These are phyloP conservation scores for Lipomyces oligophaga DNA, from an alignment of 805 yeast genomes.

Conservation along the genomic window DNA sequence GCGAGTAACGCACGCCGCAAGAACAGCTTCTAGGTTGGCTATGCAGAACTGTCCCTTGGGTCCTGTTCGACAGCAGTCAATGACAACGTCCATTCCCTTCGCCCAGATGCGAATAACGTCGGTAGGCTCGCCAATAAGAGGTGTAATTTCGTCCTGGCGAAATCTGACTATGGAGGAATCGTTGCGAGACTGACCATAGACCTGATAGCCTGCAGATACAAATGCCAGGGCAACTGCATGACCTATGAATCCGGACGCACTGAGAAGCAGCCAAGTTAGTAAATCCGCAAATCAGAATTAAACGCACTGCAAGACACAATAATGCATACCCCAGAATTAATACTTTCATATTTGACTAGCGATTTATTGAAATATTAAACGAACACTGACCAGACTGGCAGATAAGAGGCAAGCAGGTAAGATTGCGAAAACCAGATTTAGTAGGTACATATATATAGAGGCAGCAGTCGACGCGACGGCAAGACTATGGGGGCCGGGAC, in stretches of 20 bases:
- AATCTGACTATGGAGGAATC: background rate
- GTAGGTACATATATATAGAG: too few relatives aligned
- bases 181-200: conserved; percentile 15
- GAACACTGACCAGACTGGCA: too few relatives aligned
- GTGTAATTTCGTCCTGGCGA: conserved; percentile 12
- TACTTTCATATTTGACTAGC: conserved; percentile 19
- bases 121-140: conserved; percentile 15
- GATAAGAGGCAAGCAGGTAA: too few relatives aligned
- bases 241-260: conserved; percentile 17
- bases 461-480: background rate
- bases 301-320: background rate
- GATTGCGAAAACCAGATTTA: too few relatives aligned
- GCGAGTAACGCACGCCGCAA: conserved; percentile 6
- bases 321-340: conserved; percentile 10
- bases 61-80: conserved; percentile 14
- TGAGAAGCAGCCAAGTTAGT: background rate
- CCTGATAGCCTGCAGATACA: conserved; percentile 13
- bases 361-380: too few relatives aligned
- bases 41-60: background rate
- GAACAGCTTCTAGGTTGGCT: conserved; percentile 12
- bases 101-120: background rate
- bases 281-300: background rate
- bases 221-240: conserved; percentile 9
- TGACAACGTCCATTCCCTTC: conserved; percentile 12
- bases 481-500: background rate